phyloP scores from a whole-genome alignment of 495 filamentous ascomycete genomes.

The Talaromyces liani region DNA sequence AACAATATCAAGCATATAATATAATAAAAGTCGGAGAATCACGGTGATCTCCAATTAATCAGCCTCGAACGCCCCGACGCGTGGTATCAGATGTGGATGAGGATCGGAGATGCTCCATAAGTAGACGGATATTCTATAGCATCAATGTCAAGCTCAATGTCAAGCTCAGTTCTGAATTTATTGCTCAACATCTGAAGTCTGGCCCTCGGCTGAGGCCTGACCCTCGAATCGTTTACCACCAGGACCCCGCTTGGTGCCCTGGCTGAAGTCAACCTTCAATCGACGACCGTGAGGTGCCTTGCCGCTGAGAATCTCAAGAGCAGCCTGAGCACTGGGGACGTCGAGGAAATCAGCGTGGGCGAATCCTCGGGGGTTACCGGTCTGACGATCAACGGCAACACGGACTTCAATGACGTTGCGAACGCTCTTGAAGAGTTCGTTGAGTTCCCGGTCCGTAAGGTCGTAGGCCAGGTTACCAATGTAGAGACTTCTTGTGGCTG shows the following conservation, averaged over 20 bases:
- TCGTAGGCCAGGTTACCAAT: conserved; percentile 89
- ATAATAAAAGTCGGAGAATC: background rate
- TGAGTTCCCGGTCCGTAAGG: conserved; percentile 80
- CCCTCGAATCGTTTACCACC: too few species aligned
- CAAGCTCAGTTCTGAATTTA: background rate
- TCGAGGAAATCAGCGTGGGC: conserved; percentile 81
- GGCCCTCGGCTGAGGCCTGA: too few species aligned
- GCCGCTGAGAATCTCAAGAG: conserved; percentile 45
- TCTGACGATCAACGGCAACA: conserved; percentile 81
- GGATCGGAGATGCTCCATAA: background rate
- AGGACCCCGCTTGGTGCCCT: background rate
- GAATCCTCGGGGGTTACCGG: conserved; percentile 83
- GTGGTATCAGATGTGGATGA: background rate
- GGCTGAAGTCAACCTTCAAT: conserved; percentile 59
- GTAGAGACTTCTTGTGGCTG: conserved; percentile 65
- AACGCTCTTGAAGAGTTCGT: conserved; percentile 68
- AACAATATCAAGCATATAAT: background rate
- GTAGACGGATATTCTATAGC: background rate
- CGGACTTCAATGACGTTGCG: conserved; percentile 71
- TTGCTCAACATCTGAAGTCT: background rate
- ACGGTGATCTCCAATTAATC: background rate
- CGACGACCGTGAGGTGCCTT: conserved; percentile 57
- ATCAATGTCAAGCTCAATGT: conserved; percentile 1
- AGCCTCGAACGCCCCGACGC: background rate
- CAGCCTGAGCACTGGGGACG: conserved; percentile 51